Evolutionary conservation across 768 basidiomycete genomes (phyloP).

Genomic region (Rhodotorula toruloides): DNA sequence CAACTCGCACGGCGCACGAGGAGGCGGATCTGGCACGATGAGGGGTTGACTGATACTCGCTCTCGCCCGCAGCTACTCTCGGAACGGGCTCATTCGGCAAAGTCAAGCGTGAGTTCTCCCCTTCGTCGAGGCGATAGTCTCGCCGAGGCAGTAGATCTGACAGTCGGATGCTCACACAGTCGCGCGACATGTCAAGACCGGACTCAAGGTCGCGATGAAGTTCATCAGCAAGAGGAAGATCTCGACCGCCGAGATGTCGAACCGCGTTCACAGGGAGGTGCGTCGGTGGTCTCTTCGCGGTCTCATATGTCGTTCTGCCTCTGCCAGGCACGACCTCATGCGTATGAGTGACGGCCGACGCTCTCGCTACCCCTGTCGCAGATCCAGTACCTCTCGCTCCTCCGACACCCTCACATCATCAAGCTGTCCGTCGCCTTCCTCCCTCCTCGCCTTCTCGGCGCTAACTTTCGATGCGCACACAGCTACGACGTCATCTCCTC

Average conservation of each 20-base stretch:
- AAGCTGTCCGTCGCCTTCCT: conserved; percentile 62
- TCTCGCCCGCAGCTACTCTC: conserved; percentile 57
- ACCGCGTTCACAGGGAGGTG: conserved; percentile 76
- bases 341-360: neutral
- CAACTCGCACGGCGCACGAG: no score
- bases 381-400: conserved; percentile 90
- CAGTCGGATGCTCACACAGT: conserved; percentile 53
- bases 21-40: no score
- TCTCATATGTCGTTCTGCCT: neutral
- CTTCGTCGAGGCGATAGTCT: no score
- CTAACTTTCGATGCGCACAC: neutral
- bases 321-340: neutral
- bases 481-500: conserved; percentile 72
- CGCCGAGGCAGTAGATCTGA: neutral
- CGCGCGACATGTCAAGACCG: conserved; percentile 88
- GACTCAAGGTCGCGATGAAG: conserved; percentile 96
- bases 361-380: conserved; percentile 3
- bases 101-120: conserved; percentile 86
- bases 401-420: conserved; percentile 94
- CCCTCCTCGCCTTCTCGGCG: conserved; percentile 12
- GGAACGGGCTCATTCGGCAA: conserved; percentile 98
- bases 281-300: neutral
- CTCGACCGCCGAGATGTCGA: conserved; percentile 81
- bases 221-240: conserved; percentile 93
- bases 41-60: conserved; percentile 1